These are phyloP conservation scores for Albizia julibrissin DNA, from an alignment of 306 rosid genomes.

Conservation along the genomic window DNA sequence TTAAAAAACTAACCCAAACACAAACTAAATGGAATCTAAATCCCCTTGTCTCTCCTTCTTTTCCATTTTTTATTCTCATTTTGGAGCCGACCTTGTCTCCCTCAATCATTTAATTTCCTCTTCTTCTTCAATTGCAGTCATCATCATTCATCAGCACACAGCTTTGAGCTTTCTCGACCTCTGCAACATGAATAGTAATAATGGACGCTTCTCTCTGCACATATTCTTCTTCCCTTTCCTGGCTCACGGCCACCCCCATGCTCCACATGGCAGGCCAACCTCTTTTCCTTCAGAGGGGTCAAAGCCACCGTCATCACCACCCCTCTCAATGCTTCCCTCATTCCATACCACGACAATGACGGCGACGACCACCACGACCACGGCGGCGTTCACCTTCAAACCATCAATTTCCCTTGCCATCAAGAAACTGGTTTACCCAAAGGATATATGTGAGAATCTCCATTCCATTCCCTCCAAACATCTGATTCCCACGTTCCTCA, in stretches of 20 bases:
- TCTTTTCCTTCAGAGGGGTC: conserved; percentile 37
- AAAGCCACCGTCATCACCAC: conserved; percentile 49
- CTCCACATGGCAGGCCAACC: conserved; percentile 45
- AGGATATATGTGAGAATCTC: conserved; percentile 37
- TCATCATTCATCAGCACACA: too few relatives aligned
- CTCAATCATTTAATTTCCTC: background rate
- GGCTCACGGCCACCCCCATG: conserved; percentile 49
- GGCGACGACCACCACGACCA: too few relatives aligned
- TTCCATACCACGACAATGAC: conserved; percentile 16
- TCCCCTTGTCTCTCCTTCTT: background rate
- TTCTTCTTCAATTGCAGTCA: too few relatives aligned
- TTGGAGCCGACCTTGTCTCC: background rate
- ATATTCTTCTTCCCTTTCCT: conserved; percentile 45
- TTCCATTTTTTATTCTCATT: background rate
- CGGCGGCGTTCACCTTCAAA: conserved; percentile 4
- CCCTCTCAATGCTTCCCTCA: conserved; percentile 33
- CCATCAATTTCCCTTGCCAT: conserved; percentile 29
- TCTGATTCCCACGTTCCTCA: background rate
- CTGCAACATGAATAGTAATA: background rate
- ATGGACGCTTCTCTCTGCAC: conserved; percentile 8
- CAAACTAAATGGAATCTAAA: background rate
- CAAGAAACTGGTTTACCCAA: conserved; percentile 33
- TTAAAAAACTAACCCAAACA: too few relatives aligned
- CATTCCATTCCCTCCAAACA: conserved; percentile 23
- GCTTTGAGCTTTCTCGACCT: background rate